Base-by-base conservation (phyloP, 768 basidiomycete genomes). In the Flagelloscypha sp. region DNA sequence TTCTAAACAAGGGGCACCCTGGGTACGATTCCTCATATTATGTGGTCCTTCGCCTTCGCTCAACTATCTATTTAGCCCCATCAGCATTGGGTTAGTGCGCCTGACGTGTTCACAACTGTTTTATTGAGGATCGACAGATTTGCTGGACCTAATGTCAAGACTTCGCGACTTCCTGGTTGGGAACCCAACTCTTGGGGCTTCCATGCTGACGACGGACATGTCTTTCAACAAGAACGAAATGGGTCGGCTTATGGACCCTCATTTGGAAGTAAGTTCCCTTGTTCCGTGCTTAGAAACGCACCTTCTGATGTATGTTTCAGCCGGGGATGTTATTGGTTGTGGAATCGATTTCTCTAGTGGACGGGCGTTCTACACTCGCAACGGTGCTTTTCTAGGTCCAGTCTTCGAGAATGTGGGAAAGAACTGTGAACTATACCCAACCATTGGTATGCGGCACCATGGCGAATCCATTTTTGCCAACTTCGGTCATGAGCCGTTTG, bases 121-220 rank as follows among this genome's bases (percentile, higher is more conserved):
- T 12, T 25, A 27, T 44, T 32, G 33, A 40, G 36, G 31, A 11
- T 48, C 30, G 20, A 21, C 38, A 88, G 85, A 15, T 82, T 93
- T 54, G 70, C 80, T 30, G 70, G 72, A 7, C 68, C 64, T 10
- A 71, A 72, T 28, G 78, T 82, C 34, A 75, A 74, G 48, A 59
- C 83, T 34, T 72, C 74, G 20, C 79, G 86, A 34, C 71, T 92
- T 21, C 89, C 90, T 23, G 89, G 89, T 15, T 86, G 82, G 83
- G 85, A 90, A 53, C 62, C 67, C 38, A 72, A 76, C 43, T 90
- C 86, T 5, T 93, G 88, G 85, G 89, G 88, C 35, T 94, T 89
- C 54, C 84, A 90, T 48, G 88, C 84, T n/a, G 87, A 92, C 46
- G 88, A 86, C 48, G 89, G 90, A 5, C 73, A 67, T 38, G 68